Evolutionary conservation across 306 rosid genomes (phyloP).

Genomic region (Glycine tomentella): DNA sequence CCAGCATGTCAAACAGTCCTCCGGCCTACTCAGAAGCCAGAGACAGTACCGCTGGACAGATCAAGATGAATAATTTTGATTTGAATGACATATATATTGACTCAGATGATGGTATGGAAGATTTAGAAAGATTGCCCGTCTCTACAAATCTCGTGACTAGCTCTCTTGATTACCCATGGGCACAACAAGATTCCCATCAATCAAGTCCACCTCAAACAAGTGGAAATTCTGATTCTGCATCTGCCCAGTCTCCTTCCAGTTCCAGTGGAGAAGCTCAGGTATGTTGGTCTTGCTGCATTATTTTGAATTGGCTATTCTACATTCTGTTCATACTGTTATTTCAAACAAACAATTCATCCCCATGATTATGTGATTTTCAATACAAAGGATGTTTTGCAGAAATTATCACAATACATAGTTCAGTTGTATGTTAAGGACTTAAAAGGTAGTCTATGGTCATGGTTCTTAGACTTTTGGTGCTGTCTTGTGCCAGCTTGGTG

Average conservation of each 20-base stretch:
- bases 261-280: slow-evolving; percentile 97
- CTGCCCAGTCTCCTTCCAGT: slow-evolving; percentile 92
- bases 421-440: not conserved
- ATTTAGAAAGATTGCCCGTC: slow-evolving; percentile 62
- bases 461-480: slow-evolving; percentile 16
- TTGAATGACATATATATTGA: slow-evolving; percentile 83
- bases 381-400: slow-evolving; percentile 35
- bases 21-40: slow-evolving; percentile 73
- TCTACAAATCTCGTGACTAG: slow-evolving; percentile 67
- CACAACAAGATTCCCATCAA: slow-evolving; percentile 77
- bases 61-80: slow-evolving; percentile 76
- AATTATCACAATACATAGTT: not conserved
- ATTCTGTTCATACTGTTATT: not conserved
- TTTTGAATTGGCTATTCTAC: slow-evolving; percentile 32
- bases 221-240: slow-evolving; percentile 91
- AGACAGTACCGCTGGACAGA: slow-evolving; percentile 63
- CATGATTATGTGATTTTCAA: slow-evolving; percentile 21
- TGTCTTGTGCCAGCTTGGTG: slow-evolving; percentile 16
- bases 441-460: slow-evolving; percentile 6
- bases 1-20: slow-evolving; percentile 65
- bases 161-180: slow-evolving; percentile 76
- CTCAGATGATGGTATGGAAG: slow-evolving; percentile 81
- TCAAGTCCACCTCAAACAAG: slow-evolving; percentile 97
- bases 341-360: not conserved
- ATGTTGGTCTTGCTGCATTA: slow-evolving; percentile 35